phyloP scores from a whole-genome alignment of 1,139 yeast genomes.

The Magnusiomyces magnusii region DNA sequence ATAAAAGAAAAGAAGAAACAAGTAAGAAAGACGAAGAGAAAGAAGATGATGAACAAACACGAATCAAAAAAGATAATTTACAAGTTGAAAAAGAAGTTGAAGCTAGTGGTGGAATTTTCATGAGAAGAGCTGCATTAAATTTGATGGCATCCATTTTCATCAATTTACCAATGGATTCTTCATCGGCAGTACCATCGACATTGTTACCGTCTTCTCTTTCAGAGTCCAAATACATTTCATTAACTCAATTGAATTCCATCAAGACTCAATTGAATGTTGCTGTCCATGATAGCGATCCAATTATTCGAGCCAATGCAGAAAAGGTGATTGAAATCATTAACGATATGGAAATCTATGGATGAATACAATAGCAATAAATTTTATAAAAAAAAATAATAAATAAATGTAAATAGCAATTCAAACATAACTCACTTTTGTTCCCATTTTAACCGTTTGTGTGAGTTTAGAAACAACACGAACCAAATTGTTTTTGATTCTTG shows the following conservation, averaged over 20 bases:
- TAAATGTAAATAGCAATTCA: no score
- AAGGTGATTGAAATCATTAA: constrained; percentile 2
- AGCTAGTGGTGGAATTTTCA: constrained; percentile 25
- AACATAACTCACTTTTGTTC: constrained; percentile 7
- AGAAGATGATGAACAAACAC: background rate
- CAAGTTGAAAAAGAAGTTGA: background rate
- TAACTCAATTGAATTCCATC: background rate
- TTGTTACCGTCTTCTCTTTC: background rate
- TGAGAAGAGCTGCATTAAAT: constrained; percentile 72
- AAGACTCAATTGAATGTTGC: constrained; percentile 5
- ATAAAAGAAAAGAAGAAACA: background rate
- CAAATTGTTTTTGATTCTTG: background rate
- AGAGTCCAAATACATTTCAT: background rate
- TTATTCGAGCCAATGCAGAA: constrained; percentile 10
- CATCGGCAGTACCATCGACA: background rate
- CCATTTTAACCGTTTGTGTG: constrained; percentile 3
- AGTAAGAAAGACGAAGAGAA: background rate
- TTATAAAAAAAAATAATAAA: no score
- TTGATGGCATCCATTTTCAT: constrained; percentile 55
- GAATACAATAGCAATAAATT: no score
- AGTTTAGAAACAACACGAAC: background rate
- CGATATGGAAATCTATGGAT: background rate
- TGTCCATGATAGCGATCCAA: constrained; percentile 10
- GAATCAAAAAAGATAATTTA: background rate
- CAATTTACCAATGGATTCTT: constrained; percentile 10